phyloP scores from a whole-genome alignment of 345 rosid genomes.

The Geranium brycei region DNA sequence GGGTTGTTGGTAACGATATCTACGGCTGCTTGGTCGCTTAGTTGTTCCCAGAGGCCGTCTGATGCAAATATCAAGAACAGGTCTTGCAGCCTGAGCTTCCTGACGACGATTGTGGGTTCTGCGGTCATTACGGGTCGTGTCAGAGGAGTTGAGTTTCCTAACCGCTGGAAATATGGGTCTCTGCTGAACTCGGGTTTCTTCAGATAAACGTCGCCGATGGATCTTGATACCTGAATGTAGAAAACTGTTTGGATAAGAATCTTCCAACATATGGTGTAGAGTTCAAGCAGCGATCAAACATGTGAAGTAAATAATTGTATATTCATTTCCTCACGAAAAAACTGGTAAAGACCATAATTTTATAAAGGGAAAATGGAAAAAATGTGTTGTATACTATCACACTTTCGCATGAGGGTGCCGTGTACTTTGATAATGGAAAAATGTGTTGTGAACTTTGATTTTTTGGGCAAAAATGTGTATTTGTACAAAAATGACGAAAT shows the following conservation, averaged over 20 bases:
- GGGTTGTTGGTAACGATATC: constrained; percentile 77
- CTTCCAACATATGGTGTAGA: not conserved
- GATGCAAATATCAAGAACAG: constrained; percentile 88
- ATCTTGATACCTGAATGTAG: constrained; percentile 71
- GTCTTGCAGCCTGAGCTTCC: constrained; percentile 67
- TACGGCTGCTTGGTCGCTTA: constrained; percentile 75
- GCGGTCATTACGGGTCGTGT: constrained; percentile 78
- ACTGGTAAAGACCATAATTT: not conserved
- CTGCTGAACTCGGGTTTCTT: constrained; percentile 82
- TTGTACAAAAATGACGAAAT: too few species aligned
- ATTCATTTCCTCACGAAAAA: not conserved
- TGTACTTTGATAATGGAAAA: too few species aligned
- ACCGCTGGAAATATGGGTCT: constrained; percentile 69
- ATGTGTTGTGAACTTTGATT: too few species aligned
- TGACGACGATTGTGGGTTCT: constrained; percentile 67
- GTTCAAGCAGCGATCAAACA: not conserved
- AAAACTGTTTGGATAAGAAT: constrained; percentile 1
- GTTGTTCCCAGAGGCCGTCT: constrained; percentile 98
- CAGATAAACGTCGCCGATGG: constrained; percentile 88
- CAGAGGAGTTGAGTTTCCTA: constrained; percentile 60
- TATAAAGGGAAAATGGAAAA: too few species aligned
- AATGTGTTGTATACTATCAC: too few species aligned
- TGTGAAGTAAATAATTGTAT: not conserved
- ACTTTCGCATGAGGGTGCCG: too few species aligned
- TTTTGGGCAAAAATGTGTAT: too few species aligned